A percentile compares a stretch with the other conserved stretches of the same genome.
Evolutionary conservation across 495 filamentous ascomycete species (phyloP).

Genomic region (Aspergillus conjunctus): DNA sequence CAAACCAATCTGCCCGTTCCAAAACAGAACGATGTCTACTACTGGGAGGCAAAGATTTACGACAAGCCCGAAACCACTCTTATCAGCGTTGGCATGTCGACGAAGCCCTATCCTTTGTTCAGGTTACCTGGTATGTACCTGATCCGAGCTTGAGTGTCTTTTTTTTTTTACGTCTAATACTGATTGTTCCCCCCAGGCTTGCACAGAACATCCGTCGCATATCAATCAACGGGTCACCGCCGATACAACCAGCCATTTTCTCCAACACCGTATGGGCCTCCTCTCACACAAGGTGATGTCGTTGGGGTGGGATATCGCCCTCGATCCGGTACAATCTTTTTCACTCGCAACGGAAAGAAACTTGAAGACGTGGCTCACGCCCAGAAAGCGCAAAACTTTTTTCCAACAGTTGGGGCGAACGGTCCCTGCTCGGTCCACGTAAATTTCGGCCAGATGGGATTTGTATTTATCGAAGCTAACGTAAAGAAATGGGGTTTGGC

Average conservation of each 20-base stretch:
- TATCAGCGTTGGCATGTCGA: constrained; percentile 88
- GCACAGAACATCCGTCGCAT: constrained; percentile 89
- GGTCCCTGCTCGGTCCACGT: constrained; percentile 91
- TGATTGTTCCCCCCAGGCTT: constrained; percentile 58
- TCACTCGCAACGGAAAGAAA: constrained; percentile 97
- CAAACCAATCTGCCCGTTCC: constrained; percentile 95
- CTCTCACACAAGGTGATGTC: constrained; percentile 88
- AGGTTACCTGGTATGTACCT: constrained; percentile 75
- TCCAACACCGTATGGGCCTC: constrained; percentile 75
- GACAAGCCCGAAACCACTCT: constrained; percentile 89
- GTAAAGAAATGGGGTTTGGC: constrained; percentile 99
- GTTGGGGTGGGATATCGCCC: constrained; percentile 95
- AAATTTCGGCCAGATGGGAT: constrained; percentile 96
- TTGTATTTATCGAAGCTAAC: constrained; percentile 98
- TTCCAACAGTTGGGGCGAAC: constrained; percentile 92
- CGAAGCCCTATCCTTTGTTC: constrained; percentile 96
- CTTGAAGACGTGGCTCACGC: constrained; percentile 94
- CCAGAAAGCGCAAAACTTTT: constrained; percentile 92
- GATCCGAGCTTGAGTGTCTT: background rate
- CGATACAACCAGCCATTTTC: constrained; percentile 90
- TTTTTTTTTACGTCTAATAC: constrained; percentile 23
- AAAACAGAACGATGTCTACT: constrained; percentile 98
- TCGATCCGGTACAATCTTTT: constrained; percentile 92
- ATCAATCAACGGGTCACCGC: constrained; percentile 81
- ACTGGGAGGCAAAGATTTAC: constrained; percentile 98